Percentiles rank a stretch among this genome's conserved stretches.
These are phyloP conservation scores for Aechmea fasciata DNA, from an alignment of 176 grass and related monocot genomes.

Conservation along the genomic window DNA sequence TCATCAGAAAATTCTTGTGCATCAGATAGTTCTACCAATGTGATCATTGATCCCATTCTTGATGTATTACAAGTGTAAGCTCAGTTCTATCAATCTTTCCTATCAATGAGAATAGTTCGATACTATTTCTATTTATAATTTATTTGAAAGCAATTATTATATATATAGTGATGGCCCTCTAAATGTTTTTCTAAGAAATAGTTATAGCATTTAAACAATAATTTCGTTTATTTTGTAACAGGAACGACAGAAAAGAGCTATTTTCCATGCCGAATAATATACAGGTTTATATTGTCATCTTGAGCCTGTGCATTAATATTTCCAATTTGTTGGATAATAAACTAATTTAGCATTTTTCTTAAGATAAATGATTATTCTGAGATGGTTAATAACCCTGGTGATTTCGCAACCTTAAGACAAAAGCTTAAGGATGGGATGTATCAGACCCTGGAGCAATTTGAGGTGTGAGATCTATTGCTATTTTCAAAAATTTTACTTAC, in stretches of 20 bases:
- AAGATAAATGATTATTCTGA: conserved; percentile 43
- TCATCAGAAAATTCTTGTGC: not conserved
- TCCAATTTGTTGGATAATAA: conserved; percentile 3
- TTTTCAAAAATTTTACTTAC: not conserved
- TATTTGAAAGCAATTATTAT: not conserved
- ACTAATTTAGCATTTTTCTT: not conserved
- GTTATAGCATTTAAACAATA: not conserved
- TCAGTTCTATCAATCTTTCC: not conserved
- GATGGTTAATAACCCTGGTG: conserved; percentile 41
- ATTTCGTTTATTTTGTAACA: conserved; percentile 9
- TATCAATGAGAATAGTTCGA: not conserved
- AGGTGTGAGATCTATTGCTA: conserved; percentile 14
- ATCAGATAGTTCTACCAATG: not conserved
- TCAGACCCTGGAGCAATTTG: conserved; percentile 42
- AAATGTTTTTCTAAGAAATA: not conserved
- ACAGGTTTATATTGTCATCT: conserved; percentile 17
- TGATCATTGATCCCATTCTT: conserved; percentile 49
- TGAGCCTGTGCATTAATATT: not conserved
- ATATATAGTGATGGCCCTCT: not conserved
- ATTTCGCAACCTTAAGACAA: conserved; percentile 58
- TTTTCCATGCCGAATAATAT: conserved; percentile 65
- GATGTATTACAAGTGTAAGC: conserved; percentile 46
- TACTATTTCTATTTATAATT: not conserved
- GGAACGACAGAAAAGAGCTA: conserved; percentile 47
- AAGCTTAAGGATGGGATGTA: conserved; percentile 68